Base-by-base conservation (phyloP, 371 early-diverging fungal species). In the Apophysomyces sp. region DNA sequence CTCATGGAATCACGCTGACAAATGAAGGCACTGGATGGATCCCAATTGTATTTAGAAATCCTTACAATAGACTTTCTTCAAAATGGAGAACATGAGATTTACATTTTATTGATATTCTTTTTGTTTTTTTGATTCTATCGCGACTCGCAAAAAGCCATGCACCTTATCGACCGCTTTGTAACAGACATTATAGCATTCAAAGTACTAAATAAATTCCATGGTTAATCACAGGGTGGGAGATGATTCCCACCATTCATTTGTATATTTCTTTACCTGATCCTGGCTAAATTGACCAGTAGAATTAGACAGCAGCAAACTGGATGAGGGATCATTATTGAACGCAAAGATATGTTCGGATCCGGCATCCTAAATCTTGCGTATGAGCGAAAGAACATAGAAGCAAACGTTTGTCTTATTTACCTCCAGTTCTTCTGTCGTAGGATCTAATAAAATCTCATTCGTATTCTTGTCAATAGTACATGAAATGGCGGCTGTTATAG, bases 261-360 rank as follows among this genome's bases (percentile, higher is more conserved):
- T 11, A 15, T 26, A 39, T 65, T 11, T 30, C 34, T 61, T 49
- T 71, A 86, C 88, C 78, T 90, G 85, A 28, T 88, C 81, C 55
- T 86, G 80, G 18, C 80, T 82, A 68, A 87, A 94, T 37, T 83
- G 49, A 30, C 94, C 94, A 11, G 72, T 80, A 30, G 92, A 92
- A 36, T 91, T 82, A 28, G 81, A 84, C 61, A 85, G 78, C 52
- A 84, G 54, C 9, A 78, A 57, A 44, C 49, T 44, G n/a, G 49
- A 18, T 68, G 57, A 15, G 62, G 57, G 31, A 76, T 66, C 58
- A 61, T 80, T 86, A 61, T 89, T 88, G 73, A 95, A 95, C 28
- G 91, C 93, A 82, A 95, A 93, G 3, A 87, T 88, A 64, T 97
- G 98, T 26, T 78, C 69, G 0, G 96, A 95, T 63, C 69, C 65